Evolutionary conservation across 306 rosid genomes (phyloP).

Genomic region (Luffa aegyptiaca): DNA sequence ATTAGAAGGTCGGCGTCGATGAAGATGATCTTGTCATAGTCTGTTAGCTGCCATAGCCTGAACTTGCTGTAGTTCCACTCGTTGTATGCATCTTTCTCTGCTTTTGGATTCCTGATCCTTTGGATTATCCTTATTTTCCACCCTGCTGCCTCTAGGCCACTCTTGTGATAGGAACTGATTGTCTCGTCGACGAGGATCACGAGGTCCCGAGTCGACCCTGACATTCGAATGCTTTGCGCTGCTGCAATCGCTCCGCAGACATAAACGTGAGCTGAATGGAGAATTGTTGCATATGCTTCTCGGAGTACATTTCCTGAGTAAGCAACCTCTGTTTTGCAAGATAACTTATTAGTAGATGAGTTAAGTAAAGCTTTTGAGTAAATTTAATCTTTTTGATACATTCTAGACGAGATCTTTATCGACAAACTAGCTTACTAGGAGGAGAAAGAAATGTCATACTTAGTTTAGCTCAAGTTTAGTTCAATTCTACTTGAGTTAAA

Average conservation of each 20-base stretch:
- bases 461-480: neutral
- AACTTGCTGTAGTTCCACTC: slow-evolving; percentile 99
- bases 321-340: slow-evolving; percentile 42
- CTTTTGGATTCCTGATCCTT: slow-evolving; percentile 90
- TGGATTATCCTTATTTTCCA: slow-evolving; percentile 79
- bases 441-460: neutral
- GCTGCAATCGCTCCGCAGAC: slow-evolving; percentile 96
- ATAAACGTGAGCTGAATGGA: slow-evolving; percentile 86
- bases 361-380: neutral
- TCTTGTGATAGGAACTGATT: slow-evolving; percentile 63
- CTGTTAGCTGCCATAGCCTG: slow-evolving; percentile 84
- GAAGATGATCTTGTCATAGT: slow-evolving; percentile 92
- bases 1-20: slow-evolving; percentile 82
- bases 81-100: slow-evolving; percentile 90
- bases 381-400: neutral
- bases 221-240: slow-evolving; percentile 87
- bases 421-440: neutral
- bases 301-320: slow-evolving; percentile 52
- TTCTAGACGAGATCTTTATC: neutral
- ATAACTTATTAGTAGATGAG: neutral
- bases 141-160: slow-evolving; percentile 92
- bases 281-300: slow-evolving; percentile 92
- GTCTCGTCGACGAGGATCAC: slow-evolving; percentile 87
- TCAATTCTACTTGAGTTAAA: neutral
- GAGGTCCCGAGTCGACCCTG: slow-evolving; percentile 80